A percentile compares a stretch with the other conserved stretches of the same genome.
phyloP scores from a whole-genome alignment of 2,329 filamentous ascomycete genomes.

The Xylaria sp. region DNA sequence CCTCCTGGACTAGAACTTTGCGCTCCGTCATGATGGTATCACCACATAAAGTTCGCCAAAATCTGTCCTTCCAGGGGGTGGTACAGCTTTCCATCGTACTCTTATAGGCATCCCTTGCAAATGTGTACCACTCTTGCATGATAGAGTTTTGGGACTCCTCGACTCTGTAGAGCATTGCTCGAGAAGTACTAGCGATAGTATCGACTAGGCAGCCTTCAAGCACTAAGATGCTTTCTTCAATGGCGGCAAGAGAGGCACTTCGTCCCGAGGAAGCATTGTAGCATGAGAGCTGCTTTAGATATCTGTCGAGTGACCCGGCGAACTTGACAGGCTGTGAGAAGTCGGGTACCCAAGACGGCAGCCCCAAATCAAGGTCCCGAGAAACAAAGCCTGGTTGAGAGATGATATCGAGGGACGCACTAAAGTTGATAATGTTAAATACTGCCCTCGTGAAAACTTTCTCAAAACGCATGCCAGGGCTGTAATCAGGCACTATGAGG shows the following conservation, averaged over 20 bases:
- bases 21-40: slow-evolving; percentile 25
- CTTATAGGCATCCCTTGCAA: slow-evolving; percentile 10
- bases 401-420: slow-evolving; percentile 30
- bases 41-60: slow-evolving; percentile 29
- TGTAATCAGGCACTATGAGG: slow-evolving; percentile 26
- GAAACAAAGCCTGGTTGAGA: slow-evolving; percentile 15
- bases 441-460: slow-evolving; percentile 23
- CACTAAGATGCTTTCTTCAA: slow-evolving; percentile 24
- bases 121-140: slow-evolving; percentile 21
- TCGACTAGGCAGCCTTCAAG: slow-evolving; percentile 26
- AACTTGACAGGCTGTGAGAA: slow-evolving; percentile 19
- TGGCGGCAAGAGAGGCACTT: slow-evolving; percentile 1
- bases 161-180: background rate
- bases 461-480: slow-evolving; percentile 13
- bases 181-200: slow-evolving; percentile 14
- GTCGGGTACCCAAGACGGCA: slow-evolving; percentile 31
- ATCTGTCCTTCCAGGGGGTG: slow-evolving; percentile 16
- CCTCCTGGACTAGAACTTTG: slow-evolving; percentile 8
- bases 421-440: slow-evolving; percentile 22
- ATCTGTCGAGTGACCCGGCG: slow-evolving; percentile 23
- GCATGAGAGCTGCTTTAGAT: slow-evolving; percentile 17
- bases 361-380: background rate
- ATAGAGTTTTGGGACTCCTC: slow-evolving; percentile 9
- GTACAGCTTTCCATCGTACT: too few relatives aligned
- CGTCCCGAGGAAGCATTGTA: slow-evolving; percentile 18